Percentiles rank a stretch among this genome's conserved stretches.
Conservation (phyloP, 2,329 filamentous ascomycete species). For the Fusarium foetens region DNA sequence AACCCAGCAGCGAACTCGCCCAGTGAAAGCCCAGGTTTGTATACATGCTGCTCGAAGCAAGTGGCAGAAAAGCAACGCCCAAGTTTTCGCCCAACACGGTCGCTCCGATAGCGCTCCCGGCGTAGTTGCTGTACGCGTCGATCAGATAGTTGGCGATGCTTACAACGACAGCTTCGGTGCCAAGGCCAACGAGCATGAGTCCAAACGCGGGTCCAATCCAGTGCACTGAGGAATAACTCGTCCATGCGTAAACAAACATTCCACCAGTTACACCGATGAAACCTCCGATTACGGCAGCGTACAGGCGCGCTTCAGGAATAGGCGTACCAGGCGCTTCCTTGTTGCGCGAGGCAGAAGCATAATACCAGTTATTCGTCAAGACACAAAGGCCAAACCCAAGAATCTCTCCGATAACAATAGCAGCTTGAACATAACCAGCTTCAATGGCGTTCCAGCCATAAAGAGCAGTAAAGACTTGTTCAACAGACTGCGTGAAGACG, state of each 20-base stretch:
- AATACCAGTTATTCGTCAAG: slow-evolving; percentile 26
- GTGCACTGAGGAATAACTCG: slow-evolving; percentile 9
- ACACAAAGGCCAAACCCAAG: slow-evolving; percentile 18
- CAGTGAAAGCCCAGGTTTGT: slow-evolving; percentile 31
- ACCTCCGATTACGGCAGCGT: slow-evolving; percentile 20
- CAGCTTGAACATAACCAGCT: slow-evolving; percentile 18
- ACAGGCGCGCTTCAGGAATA: slow-evolving; percentile 29
- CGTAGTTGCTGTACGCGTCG: slow-evolving; percentile 30
- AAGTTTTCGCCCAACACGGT: slow-evolving; percentile 22
- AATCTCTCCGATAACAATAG: slow-evolving; percentile 25
- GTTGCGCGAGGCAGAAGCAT: slow-evolving; percentile 25
- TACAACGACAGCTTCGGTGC: slow-evolving; percentile 21
- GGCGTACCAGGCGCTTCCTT: slow-evolving; percentile 19
- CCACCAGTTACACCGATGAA: slow-evolving; percentile 21
- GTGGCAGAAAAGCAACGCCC: slow-evolving; percentile 22
- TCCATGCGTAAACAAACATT: slow-evolving; percentile 33
- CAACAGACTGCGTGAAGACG: slow-evolving; percentile 23
- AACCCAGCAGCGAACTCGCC: slow-evolving; percentile 24
- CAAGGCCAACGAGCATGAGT: slow-evolving; percentile 20
- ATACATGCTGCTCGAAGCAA: slow-evolving; percentile 30
- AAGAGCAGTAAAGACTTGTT: slow-evolving; percentile 9
- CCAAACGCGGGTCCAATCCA: slow-evolving; percentile 26
- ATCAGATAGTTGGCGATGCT: slow-evolving; percentile 30
- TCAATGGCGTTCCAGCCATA: slow-evolving; percentile 27
- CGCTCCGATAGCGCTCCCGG: slow-evolving; percentile 26